Evolutionary conservation across 257 asterid genomes (phyloP), one percentile per base, ranked within the genome.

Genomic region (Lycium ferocissimum): DNA sequence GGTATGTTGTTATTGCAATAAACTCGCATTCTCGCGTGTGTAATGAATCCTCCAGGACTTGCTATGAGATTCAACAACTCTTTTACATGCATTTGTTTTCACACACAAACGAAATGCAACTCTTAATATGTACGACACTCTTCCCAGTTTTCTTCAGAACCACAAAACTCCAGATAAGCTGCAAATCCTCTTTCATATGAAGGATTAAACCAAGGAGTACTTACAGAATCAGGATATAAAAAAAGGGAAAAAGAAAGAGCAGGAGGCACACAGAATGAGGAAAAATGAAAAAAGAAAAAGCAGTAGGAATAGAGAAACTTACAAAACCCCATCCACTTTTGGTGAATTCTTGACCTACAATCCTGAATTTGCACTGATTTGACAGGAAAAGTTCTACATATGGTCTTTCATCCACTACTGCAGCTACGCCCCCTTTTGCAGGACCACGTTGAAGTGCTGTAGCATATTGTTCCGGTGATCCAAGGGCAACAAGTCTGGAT

Each of bases 241-340:
- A 26, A 63, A 61, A 26, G 33, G 84, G 17, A 45, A 33, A 38
- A 63, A 9, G 56, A 15, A 20, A 8, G 20, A n/a, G 59, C 76
- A 62, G 57, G 35, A 59, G 57, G 26, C 45, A 63, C 53, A 40
- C 7, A n/a, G 76, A 58, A 58, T 81, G 22, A 14, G 17, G 73
- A 54, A 59, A 59, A 57, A 18, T 10, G 37, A 61, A 72, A 57
- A 20, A 54, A 38, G 18, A 51, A 33, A 54, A 71, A 56, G 1
- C 18, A 4, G 43, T 56, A 62, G 81, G n/a, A 62, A 81, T 15
- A 83, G 82, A 83, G 83, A 83, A 5, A 89, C 97, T 91, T 85
- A 93, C 97, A 35, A 93, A 93, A 70, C 95, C 97, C 97, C 97
- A 93, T 6, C 94, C 93, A 20, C 92, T 88, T 88, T 81, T 90